Evolutionary conservation across 495 filamentous ascomycete genomes (phyloP).

Genomic region (Hypoxylon trugodes): DNA sequence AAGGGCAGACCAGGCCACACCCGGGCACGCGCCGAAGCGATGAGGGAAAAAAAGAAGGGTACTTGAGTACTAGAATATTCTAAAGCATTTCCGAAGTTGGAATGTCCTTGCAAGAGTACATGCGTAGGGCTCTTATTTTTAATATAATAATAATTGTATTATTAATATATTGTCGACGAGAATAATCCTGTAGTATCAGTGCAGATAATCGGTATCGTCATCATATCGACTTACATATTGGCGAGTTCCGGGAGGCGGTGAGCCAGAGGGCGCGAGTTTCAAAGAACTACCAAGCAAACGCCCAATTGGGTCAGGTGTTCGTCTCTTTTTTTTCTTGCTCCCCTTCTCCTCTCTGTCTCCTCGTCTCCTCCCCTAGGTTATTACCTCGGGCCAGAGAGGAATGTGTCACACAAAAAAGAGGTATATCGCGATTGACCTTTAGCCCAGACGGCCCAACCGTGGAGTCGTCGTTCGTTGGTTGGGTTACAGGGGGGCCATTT

Average conservation of each 20-base stretch:
- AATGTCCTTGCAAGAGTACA: slow-evolving; percentile 19
- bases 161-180: slow-evolving; percentile 22
- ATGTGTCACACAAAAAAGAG: slow-evolving; percentile 14
- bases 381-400: slow-evolving; percentile 16
- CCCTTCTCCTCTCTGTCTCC: too few species aligned
- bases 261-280: slow-evolving; percentile 13
- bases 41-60: slow-evolving; percentile 14
- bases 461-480: slow-evolving; percentile 16
- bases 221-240: slow-evolving; percentile 20
- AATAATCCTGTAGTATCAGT: slow-evolving; percentile 28
- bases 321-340: too few species aligned
- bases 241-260: slow-evolving; percentile 28
- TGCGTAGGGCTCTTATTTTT: background rate
- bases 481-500: slow-evolving; percentile 1
- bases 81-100: slow-evolving; percentile 40
- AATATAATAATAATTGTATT: slow-evolving; percentile 9
- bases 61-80: slow-evolving; percentile 42
- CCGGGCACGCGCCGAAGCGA: slow-evolving; percentile 12
- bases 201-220: slow-evolving; percentile 31
- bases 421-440: slow-evolving; percentile 20
- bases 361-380: slow-evolving; percentile 1
- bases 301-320: slow-evolving; percentile 15
- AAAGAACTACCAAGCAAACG: slow-evolving; percentile 6
- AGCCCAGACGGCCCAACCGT: slow-evolving; percentile 7
- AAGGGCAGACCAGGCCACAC: slow-evolving; percentile 2